Conservation (phyloP, 2,329 filamentous ascomycete species). For the Alternaria novae-zelandiae region DNA sequence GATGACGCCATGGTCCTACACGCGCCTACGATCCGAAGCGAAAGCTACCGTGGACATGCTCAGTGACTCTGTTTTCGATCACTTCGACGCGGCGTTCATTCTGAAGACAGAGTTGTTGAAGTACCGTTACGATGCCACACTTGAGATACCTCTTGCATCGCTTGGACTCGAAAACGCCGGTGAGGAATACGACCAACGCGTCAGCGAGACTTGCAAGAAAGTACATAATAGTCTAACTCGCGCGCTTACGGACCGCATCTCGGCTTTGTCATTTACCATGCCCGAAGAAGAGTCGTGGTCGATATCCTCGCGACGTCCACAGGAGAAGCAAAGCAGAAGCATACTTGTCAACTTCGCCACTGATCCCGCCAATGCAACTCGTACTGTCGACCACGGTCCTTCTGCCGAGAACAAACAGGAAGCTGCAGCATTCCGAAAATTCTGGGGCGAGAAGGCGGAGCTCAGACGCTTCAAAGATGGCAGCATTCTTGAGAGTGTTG, state of each 20-base stretch:
- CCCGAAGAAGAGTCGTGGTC: slow-evolving; percentile 45
- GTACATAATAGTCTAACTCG: slow-evolving; percentile 70
- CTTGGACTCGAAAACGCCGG: slow-evolving; percentile 33
- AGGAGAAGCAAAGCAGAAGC: slow-evolving; percentile 38
- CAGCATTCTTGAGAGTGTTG: slow-evolving; percentile 87
- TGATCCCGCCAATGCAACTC: slow-evolving; percentile 72
- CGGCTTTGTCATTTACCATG: slow-evolving; percentile 60
- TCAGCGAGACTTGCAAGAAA: slow-evolving; percentile 57
- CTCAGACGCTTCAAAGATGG: slow-evolving; percentile 94
- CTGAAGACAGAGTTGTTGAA: slow-evolving; percentile 59
- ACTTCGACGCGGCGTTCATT: slow-evolving; percentile 87
- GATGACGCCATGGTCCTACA: slow-evolving; percentile 86
- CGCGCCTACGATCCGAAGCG: slow-evolving; percentile 75
- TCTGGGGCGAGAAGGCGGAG: slow-evolving; percentile 95
- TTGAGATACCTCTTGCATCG: slow-evolving; percentile 49
- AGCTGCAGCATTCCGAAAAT: slow-evolving; percentile 80
- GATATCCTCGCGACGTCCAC: slow-evolving; percentile 35
- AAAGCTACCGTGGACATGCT: slow-evolving; percentile 75
- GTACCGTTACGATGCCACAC: slow-evolving; percentile 62
- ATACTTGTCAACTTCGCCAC: slow-evolving; percentile 73
- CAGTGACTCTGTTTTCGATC: slow-evolving; percentile 74
- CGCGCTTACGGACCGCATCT: slow-evolving; percentile 77
- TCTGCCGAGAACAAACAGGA: slow-evolving; percentile 84
- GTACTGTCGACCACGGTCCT: slow-evolving; percentile 87
- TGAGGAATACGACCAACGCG: slow-evolving; percentile 33